Evolutionary conservation across 768 basidiomycete genomes (phyloP), one percentile per base, ranked within the genome.

Genomic region (Pleurotus pulmonarius): DNA sequence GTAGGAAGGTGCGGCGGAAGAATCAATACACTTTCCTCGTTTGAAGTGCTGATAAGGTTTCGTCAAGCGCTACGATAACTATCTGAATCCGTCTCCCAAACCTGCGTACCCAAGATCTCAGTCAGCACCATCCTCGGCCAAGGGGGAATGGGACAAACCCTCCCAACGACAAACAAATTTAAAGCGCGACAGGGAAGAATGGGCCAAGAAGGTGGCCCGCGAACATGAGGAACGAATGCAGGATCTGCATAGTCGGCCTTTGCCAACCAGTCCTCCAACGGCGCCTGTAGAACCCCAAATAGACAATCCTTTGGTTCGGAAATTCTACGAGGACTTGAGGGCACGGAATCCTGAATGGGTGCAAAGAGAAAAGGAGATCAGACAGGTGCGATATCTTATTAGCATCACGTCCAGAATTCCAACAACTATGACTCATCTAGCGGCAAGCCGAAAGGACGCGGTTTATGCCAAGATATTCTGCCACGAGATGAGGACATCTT

Each of bases 321-420:
- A 81, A 41, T 75, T 87, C 63, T 72, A 87, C 46, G 73, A 79
- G 40, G 81, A 82, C 40, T 73, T 88, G 56, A 73, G 80, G 56
- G 71, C 76, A 40, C 67, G 73, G 54, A 83, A 80, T 61, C 86
- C 87, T 38, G 86, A 86, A 58, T 85, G 86, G 80, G 78, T 81
- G 58, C 74, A 73, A 18, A 77, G 87, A 53, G 75, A 75, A 65
- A 74, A 75, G 62, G 78, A 77, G 55, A 75, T 75, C 3, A 70
- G 80, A 59, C 72, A 77, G 73, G 86, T 85, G 59, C 57, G 73
- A 63, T 40, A 1, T 41, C 15, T 43, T 22, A 18, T 25, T n/a
- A 2, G 20, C 16, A 13, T 44, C 6, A 34, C 18, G 13, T 26
- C 0, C 20, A 16, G 38, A n/a, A 13, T 15, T 16, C 7, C 24